Conservation (phyloP, 345 rosid genomes). For the rapeseed (Brassica napus) region Da-Ae NC_063441.1:3425501-3426000, state of each 20-base stretch:
- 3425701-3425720: constrained; percentile 88
- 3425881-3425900: constrained; percentile 47
- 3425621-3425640: too few species aligned
- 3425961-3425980: not conserved
- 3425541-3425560: too few species aligned
- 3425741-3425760: constrained; percentile 86
- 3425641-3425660: too few species aligned
- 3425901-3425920: not conserved
- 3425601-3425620: too few species aligned
- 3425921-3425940: not conserved
- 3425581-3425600: too few species aligned
- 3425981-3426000: too few species aligned
- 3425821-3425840: constrained; percentile 70
- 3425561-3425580: too few species aligned
- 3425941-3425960: not conserved
- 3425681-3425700: constrained; percentile 81
- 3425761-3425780: constrained; percentile 75
- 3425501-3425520: too few species aligned
- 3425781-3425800: not conserved
- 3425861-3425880: constrained; percentile 96
- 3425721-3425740: constrained; percentile 61
- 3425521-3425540: too few species aligned
- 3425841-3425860: constrained; percentile 72
- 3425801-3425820: constrained; percentile 34
- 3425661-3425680: too few species aligned